A percentile compares a stretch with the other conserved stretches of the same genome.
Conservation (phyloP, 106 monocot genomes). For the Dendrobium officinale region DNA sequence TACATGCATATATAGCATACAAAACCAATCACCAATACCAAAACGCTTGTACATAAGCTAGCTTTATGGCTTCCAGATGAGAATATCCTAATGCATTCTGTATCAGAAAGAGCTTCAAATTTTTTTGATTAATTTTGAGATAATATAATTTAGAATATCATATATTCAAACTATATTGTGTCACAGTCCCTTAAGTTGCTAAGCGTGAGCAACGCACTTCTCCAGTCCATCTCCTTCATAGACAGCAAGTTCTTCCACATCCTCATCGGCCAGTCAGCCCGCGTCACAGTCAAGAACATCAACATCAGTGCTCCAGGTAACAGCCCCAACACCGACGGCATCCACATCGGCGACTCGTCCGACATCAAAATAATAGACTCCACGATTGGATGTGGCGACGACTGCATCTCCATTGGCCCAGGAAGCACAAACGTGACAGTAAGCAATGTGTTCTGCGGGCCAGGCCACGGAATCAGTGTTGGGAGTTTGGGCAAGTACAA, state of each 20-base stretch:
- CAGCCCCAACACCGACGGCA: constrained; percentile 50
- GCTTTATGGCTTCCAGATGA: too few relatives aligned
- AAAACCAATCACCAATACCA: too few relatives aligned
- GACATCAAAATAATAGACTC: constrained; percentile 18
- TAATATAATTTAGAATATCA: too few relatives aligned
- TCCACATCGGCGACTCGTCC: constrained; percentile 27
- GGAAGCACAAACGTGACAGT: constrained; percentile 13
- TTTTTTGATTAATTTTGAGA: too few relatives aligned
- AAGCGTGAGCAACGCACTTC: constrained; percentile 12
- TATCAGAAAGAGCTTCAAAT: too few relatives aligned
- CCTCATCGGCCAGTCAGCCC: constrained; percentile 3
- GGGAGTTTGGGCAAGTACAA: constrained; percentile 34
- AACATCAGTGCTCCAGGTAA: constrained; percentile 20
- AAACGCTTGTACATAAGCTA: too few relatives aligned
- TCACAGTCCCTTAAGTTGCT: constrained; percentile 27
- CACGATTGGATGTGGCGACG: constrained; percentile 26
- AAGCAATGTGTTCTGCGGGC: constrained; percentile 22
- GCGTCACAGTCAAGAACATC: constrained; percentile 14
- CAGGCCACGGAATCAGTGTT: constrained; percentile 47
- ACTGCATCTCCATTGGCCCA: constrained; percentile 27
- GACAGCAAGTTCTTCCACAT: constrained; percentile 41
- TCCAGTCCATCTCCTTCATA: constrained; percentile 13
- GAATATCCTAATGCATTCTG: too few relatives aligned
- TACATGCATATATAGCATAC: too few relatives aligned
- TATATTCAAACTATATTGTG: too few relatives aligned